phyloP scores from a whole-genome alignment of 192 early-diverging fungal genomes.

The Podila verticillata region DNA sequence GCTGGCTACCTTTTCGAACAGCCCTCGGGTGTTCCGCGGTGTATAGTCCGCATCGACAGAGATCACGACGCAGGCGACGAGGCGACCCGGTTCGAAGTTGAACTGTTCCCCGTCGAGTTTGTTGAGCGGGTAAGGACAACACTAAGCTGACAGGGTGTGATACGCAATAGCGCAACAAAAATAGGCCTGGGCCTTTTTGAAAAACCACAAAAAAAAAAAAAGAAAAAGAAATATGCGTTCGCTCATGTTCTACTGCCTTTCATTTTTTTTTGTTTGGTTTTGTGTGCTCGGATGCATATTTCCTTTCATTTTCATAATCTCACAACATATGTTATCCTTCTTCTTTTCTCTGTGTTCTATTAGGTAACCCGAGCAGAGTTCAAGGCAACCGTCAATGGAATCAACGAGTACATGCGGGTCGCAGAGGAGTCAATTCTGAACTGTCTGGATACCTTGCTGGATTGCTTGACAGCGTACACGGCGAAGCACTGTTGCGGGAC shows the following conservation, averaged over 20 bases:
- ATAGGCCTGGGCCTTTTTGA: no score
- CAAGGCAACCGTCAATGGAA: constrained; percentile 29
- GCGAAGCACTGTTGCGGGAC: constrained; percentile 48
- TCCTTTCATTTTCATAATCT: no score
- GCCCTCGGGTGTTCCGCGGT: constrained; percentile 26
- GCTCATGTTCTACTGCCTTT: no score
- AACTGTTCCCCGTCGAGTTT: constrained; percentile 42
- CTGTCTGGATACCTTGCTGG: constrained; percentile 42
- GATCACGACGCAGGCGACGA: constrained; percentile 37
- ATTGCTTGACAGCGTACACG: constrained; percentile 45
- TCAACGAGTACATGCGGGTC: constrained; percentile 35
- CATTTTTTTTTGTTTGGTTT: no score
- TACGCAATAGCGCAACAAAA: not conserved
- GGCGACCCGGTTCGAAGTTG: constrained; percentile 34
- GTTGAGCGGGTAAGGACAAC: constrained; percentile 25
- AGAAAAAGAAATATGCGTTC: no score
- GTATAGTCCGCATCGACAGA: constrained; percentile 35
- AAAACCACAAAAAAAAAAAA: no score
- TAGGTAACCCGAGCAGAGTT: constrained; percentile 36
- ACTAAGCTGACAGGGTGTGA: no score
- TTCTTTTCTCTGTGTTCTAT: not conserved
- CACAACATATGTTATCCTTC: not conserved
- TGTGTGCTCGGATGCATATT: no score
- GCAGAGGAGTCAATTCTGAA: constrained; percentile 38
- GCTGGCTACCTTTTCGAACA: constrained; percentile 4